Conservation (phyloP, 208 protist genomes). For the Leishmania lainsoni region DNA sequence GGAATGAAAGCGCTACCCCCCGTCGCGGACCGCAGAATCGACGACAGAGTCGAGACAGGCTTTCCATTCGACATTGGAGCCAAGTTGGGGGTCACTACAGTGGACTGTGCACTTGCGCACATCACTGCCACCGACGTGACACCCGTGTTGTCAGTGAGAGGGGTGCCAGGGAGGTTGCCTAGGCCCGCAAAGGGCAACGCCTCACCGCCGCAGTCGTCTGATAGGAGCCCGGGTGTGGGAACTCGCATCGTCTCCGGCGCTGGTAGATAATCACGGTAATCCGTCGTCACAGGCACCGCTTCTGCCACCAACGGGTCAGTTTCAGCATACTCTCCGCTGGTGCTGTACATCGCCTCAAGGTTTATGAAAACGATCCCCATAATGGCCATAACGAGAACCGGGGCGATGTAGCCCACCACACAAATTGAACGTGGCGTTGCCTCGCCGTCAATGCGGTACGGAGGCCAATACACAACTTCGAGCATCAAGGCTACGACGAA, state of each 20-base stretch:
- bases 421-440: conserved; percentile 9
- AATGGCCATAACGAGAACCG: conserved; percentile 24
- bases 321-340: background rate
- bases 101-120: background rate
- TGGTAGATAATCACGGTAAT: background rate
- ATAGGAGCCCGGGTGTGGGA: background rate
- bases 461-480: conserved; percentile 18
- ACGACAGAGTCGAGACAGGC: conserved; percentile 30
- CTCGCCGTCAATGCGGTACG: conserved; percentile 8
- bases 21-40: conserved; percentile 45
- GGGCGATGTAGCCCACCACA: conserved; percentile 31
- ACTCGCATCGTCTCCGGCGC: too few species aligned
- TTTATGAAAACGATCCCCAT: conserved; percentile 8
- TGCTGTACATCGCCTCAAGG: background rate
- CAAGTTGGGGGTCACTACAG: background rate
- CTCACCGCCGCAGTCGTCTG: background rate
- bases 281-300: background rate
- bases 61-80: background rate
- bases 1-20: conserved; percentile 33
- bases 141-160: background rate
- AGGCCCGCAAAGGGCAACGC: background rate
- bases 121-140: background rate
- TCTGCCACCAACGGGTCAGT: background rate
- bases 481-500: conserved; percentile 33
- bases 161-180: background rate